Conservation (phyloP, 2,329 filamentous ascomycete species). For the Penicillium expansum region DNA sequence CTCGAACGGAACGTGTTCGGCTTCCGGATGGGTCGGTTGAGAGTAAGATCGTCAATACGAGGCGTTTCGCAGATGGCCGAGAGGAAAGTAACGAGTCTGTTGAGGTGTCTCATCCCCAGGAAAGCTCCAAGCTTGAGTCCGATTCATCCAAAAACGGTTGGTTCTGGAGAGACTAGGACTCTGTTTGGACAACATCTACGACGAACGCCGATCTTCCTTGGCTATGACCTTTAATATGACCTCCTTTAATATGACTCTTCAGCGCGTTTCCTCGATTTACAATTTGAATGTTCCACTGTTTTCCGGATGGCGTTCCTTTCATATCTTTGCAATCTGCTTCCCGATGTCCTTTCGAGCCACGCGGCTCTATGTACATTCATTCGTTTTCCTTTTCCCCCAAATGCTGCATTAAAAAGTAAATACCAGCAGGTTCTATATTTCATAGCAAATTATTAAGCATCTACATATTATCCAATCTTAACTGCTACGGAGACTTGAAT, state of each 20-base stretch:
- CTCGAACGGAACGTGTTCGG: constrained; percentile 55
- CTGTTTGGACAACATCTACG: not conserved
- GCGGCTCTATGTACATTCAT: not conserved
- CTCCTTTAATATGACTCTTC: not conserved
- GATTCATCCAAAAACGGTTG: constrained; percentile 28
- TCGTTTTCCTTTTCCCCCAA: not conserved
- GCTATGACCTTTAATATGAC: not conserved
- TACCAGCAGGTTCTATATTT: not conserved
- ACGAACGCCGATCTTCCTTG: constrained; percentile 1
- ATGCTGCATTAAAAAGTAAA: not conserved
- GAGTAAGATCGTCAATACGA: constrained; percentile 57
- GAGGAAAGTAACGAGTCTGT: constrained; percentile 59
- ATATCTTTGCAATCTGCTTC: not conserved
- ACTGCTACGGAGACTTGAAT: not conserved
- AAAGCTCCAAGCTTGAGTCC: constrained; percentile 8
- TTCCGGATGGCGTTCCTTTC: not conserved
- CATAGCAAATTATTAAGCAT: not conserved
- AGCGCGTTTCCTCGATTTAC: not conserved
- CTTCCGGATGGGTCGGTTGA: constrained; percentile 57
- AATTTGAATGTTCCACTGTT: not conserved
- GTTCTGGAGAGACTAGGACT: constrained; percentile 38
- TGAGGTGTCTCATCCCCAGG: constrained; percentile 37
- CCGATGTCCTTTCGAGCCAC: not conserved
- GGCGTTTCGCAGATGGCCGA: constrained; percentile 58
- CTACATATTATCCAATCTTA: not conserved